Evolutionary conservation across 208 protist genomes (phyloP).

Genomic region (Leishmania braziliensis): DNA sequence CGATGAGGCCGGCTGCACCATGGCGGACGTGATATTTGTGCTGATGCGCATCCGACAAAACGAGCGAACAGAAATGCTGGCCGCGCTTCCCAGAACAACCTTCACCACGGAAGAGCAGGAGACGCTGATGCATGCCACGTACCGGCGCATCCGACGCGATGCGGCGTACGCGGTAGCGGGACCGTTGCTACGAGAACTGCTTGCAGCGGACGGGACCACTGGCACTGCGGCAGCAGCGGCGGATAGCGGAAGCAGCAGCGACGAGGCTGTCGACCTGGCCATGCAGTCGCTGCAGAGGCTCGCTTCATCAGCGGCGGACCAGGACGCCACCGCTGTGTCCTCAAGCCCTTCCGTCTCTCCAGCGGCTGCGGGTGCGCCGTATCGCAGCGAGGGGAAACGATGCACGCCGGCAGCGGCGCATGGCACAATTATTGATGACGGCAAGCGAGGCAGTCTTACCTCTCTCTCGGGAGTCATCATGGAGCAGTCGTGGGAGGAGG

Average conservation of each 20-base stretch:
- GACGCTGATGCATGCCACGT: conserved; percentile 27
- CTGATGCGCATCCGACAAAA: conserved; percentile 63
- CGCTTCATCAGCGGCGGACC: background rate
- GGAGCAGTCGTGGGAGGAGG: background rate
- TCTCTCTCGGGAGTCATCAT: background rate
- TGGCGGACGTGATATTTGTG: conserved; percentile 55
- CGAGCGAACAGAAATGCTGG: conserved; percentile 42
- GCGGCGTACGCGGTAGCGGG: conserved; percentile 28
- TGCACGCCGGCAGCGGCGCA: background rate
- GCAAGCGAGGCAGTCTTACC: background rate
- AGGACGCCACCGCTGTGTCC: background rate
- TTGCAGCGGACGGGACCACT: conserved; percentile 9
- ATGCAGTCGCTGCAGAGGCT: conserved; percentile 16
- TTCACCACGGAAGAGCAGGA: conserved; percentile 42
- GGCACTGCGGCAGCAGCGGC: background rate
- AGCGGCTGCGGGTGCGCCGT: background rate
- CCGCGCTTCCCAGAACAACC: conserved; percentile 37
- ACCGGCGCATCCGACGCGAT: conserved; percentile 17
- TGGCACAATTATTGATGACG: background rate
- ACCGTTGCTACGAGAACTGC: conserved; percentile 33
- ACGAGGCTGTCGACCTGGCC: conserved; percentile 5
- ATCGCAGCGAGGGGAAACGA: too few relatives aligned
- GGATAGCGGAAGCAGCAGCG: too few relatives aligned
- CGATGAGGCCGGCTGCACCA: conserved; percentile 13
- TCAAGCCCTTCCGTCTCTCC: background rate